These are phyloP conservation scores for Danielia oregonensis DNA, from an alignment of 805 yeast genomes.

Conservation along the genomic window DNA sequence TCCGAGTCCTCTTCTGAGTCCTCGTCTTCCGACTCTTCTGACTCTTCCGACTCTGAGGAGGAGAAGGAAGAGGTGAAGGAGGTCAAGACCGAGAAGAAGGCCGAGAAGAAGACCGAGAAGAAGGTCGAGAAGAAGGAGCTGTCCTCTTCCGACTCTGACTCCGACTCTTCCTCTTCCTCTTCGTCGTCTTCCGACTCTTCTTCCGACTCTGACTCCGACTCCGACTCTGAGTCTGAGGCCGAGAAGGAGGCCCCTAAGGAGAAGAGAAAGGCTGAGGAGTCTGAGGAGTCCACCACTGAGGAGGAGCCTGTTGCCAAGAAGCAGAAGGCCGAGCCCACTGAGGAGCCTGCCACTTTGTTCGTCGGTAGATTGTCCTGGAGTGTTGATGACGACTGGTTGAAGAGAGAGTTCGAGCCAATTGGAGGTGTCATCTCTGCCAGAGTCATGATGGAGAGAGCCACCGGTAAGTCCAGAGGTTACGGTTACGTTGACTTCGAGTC, in stretches of 20 bases:
- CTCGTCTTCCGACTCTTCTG: slow-evolving; percentile 5
- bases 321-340: slow-evolving; percentile 35
- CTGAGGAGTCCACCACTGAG: slow-evolving; percentile 3
- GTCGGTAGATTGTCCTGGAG: slow-evolving; percentile 98
- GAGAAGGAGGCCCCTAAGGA: slow-evolving; percentile 25
- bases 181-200: slow-evolving; percentile 19
- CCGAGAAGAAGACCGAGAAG: slow-evolving; percentile 17
- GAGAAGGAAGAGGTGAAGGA: slow-evolving; percentile 11
- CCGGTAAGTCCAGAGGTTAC: slow-evolving; percentile 94
- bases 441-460: slow-evolving; percentile 88
- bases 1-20: background rate
- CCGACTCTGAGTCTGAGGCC: slow-evolving; percentile 21
- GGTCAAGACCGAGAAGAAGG: slow-evolving; percentile 19
- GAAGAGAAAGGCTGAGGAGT: slow-evolving; percentile 14
- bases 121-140: slow-evolving; percentile 15
- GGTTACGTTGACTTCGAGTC: slow-evolving; percentile 93
- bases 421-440: slow-evolving; percentile 89
- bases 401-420: slow-evolving; percentile 72
- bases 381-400: slow-evolving; percentile 92
- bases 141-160: slow-evolving; percentile 15
- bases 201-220: slow-evolving; percentile 33
- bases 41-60: slow-evolving; percentile 11
- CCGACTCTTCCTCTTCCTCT: slow-evolving; percentile 14
- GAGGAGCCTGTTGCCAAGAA: slow-evolving; percentile 46
- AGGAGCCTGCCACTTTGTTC: slow-evolving; percentile 82